Evolutionary conservation across 768 basidiomycete genomes (phyloP).

Genomic region (Lactifluus subvellereus): DNA sequence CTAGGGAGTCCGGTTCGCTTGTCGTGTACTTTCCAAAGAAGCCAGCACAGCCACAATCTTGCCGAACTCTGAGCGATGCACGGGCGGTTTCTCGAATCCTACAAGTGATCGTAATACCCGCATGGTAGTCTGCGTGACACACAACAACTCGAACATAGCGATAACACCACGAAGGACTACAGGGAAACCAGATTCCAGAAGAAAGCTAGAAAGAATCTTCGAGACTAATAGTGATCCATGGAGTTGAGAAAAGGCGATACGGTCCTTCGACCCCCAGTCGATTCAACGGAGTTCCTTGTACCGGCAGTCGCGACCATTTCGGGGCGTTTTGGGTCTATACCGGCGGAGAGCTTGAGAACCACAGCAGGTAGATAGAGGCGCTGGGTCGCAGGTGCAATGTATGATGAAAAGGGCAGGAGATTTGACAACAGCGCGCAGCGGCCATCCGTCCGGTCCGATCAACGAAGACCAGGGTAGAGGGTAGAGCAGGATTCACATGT

Average conservation of each 20-base stretch:
- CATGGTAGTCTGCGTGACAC: not conserved
- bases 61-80: not conserved
- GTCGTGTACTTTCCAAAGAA: not conserved
- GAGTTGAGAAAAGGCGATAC: not conserved
- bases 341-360: not conserved
- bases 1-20: not conserved
- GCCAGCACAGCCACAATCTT: too few relatives aligned
- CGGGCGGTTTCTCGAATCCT: not conserved
- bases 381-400: not conserved
- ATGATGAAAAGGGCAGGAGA: not conserved
- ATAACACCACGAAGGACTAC: not conserved
- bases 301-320: too few relatives aligned
- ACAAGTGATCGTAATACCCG: not conserved
- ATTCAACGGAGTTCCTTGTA: not conserved
- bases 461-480: conserved; percentile 9
- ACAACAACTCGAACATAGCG: not conserved
- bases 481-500: not conserved
- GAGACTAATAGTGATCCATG: too few relatives aligned
- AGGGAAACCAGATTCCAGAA: not conserved
- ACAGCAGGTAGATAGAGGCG: not conserved
- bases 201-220: not conserved
- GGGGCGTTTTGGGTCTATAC: not conserved
- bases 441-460: not conserved
- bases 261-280: not conserved
- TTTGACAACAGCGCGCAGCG: not conserved